These are phyloP conservation scores for Amanita pallidorosea DNA, from an alignment of 768 basidiomycete species.

Conservation along the genomic window DNA sequence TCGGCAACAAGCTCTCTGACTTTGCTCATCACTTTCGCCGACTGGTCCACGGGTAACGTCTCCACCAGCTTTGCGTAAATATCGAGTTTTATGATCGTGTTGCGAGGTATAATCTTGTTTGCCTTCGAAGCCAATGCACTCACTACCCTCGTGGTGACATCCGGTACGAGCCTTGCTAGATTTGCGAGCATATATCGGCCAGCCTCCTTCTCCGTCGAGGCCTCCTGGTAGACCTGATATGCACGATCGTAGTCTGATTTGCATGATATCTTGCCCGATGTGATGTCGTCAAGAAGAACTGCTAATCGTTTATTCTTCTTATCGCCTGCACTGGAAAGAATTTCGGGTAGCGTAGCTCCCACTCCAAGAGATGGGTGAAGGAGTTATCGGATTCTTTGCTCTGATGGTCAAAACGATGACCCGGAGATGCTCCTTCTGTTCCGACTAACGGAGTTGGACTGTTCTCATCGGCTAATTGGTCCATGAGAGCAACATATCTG, in stretches of 20 bases:
- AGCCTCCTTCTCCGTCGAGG: background rate
- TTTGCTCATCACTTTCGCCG: conserved; percentile 13
- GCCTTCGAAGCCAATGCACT: too few relatives aligned
- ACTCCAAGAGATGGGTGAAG: too few relatives aligned
- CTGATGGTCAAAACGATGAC: too few relatives aligned
- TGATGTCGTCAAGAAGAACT: background rate
- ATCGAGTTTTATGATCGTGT: background rate
- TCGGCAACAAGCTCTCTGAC: conserved; percentile 10
- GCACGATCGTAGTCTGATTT: background rate
- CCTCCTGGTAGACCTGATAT: background rate
- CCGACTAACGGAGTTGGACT: too few relatives aligned
- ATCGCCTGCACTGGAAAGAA: background rate
- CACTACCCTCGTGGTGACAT: too few relatives aligned
- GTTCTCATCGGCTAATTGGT: too few relatives aligned
- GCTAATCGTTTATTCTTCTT: background rate
- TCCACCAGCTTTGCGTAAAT: conserved; percentile 8
- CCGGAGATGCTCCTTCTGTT: too few relatives aligned
- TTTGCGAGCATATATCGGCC: background rate
- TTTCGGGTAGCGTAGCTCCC: too few relatives aligned
- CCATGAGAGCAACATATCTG: too few relatives aligned
- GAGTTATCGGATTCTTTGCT: too few relatives aligned
- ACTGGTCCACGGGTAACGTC: conserved; percentile 11
- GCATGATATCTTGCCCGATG: background rate
- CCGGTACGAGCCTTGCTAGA: background rate
- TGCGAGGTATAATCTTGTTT: too few relatives aligned